phyloP scores from a whole-genome alignment of 1,284 basidiomycete species.

The Ceratobasidium sp. region DNA sequence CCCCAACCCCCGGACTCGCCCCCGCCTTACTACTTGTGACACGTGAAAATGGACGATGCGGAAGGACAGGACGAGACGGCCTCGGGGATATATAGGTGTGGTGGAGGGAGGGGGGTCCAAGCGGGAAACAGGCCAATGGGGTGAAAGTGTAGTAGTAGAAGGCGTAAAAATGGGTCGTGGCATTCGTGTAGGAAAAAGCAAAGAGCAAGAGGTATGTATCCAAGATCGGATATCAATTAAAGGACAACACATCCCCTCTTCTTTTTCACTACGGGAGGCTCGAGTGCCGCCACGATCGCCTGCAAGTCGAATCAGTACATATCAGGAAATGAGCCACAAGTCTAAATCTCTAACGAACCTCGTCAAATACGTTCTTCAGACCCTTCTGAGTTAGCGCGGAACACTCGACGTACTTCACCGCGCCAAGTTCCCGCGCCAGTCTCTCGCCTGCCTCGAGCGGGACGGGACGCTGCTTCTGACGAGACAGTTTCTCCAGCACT shows the following conservation, averaged over 20 bases:
- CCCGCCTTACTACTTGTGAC: not conserved
- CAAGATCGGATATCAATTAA: slow-evolving; percentile 61
- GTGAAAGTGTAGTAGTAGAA: slow-evolving; percentile 1
- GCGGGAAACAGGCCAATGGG: too few species aligned
- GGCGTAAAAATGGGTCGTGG: slow-evolving; percentile 45
- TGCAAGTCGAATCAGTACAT: slow-evolving; percentile 55
- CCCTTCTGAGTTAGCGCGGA: slow-evolving; percentile 99
- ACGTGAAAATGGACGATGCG: not conserved
- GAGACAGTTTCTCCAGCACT: slow-evolving; percentile 93
- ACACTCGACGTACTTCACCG: slow-evolving; percentile 99
- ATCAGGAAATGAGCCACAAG: slow-evolving; percentile 7
- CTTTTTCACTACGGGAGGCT: slow-evolving; percentile 93
- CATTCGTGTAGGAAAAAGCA: slow-evolving; percentile 50
- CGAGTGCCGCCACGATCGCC: slow-evolving; percentile 98
- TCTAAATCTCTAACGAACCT: slow-evolving; percentile 71
- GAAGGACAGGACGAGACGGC: not conserved
- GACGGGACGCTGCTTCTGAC: slow-evolving; percentile 96
- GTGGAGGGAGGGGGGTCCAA: slow-evolving; percentile 17
- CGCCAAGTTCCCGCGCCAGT: slow-evolving; percentile 94
- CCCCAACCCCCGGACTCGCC: slow-evolving; percentile 2
- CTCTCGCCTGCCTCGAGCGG: slow-evolving; percentile 90
- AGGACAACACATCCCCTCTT: slow-evolving; percentile 87
- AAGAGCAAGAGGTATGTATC: slow-evolving; percentile 20
- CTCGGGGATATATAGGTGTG: slow-evolving; percentile 28
- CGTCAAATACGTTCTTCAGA: slow-evolving; percentile 99